Evolutionary conservation across 257 asterid genomes (phyloP), one percentile per base, ranked within the genome.

Genomic region (Fraxinus pennsylvanica): DNA sequence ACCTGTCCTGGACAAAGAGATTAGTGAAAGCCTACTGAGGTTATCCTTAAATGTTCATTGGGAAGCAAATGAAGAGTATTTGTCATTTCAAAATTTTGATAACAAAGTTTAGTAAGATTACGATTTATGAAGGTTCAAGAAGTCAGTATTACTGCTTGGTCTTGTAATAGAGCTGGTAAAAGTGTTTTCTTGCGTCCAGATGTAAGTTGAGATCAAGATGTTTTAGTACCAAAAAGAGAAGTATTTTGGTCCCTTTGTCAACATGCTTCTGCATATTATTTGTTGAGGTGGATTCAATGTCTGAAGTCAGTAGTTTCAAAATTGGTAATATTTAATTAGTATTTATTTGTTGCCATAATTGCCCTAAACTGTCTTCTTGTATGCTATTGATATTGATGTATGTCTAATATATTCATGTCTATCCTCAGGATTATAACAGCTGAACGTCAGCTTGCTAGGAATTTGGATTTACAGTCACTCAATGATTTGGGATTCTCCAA

Each of bases 401-500:
- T 59, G 63, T 1, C 8, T 25, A 22, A 5, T 61, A 22, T 59
- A n/a, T 61, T 17, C 9, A 22, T 79, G 27, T 66, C 33, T 76
- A 19, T 74, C 75, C 41, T 71, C 86, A 92, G 99, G 98, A 97
- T 92, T 69, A 88, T 91, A 30, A 86, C 98, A 54, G 97, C 98
- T 68, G 97, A 98, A 22, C 94, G 95, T 65, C 97, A 96, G 86
- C 99, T 96, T 83, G 96, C 97, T 33, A 91, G 88, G 93, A 91
- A 94, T 85, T 84, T 96, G 87, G 99, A 96, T 86, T 76, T 91
- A 82, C 99, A 91, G 82, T 93, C 98, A 0, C 86, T 96, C 36
- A 96, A 96, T 83, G 98, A 96, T 82, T 86, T 93, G 80, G 99
- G 99, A 75, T 96, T 93, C 77, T 91, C 97, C 52, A 96, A 96